Evolutionary conservation across 164 flowering plant species (phyloP), one percentile per base, ranked within the genome.

Genomic region (Cinnamomum chago): DNA sequence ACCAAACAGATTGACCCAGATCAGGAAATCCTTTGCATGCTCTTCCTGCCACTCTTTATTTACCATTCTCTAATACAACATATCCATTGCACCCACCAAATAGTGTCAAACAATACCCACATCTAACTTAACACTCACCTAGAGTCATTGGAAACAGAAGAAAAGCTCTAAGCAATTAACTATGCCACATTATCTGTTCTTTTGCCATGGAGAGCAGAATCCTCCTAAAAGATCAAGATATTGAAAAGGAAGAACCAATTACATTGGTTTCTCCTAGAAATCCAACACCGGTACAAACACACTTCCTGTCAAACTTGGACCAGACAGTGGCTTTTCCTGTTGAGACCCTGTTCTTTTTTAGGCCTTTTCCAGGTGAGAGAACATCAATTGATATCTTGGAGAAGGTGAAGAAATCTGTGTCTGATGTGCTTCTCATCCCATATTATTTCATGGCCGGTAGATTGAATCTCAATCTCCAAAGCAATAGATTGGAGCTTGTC

Each of bases 371-470:
- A 35, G 15, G 35, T 28, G 62, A 5, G 64, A 72, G 27, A 50
- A 17, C 70, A 11, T 71, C 80, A 6, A 20, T 60, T n/a, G 79
- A 77, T 18, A 65, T 86, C 23, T 69, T 68, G 33, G 80, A 82
- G 24, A 80, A 67, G 73, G 74, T 86, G 80, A 80, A 79, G 79
- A 79, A 60, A 66, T 79, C 87, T 55, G 79, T 78, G 60, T 78
- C 80, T 58, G 81, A 80, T 22, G 79, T 77, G 75, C 79, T 86
- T 65, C 72, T 85, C 47, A 75, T 80, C 40, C 86, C 85, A 30
- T 86, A 84, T 74, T 84, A 83, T 64, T 86, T 84, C 81, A 82
- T 86, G 86, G 87, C 89, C 13, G 87, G 89, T 64, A 83, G 87
- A 70, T 76, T 86, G 18, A 73, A 55, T 27, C 78, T 82, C 75